Evolutionary conservation across 176 grass and related monocot genomes (phyloP).

Genomic region (Juncus inflexus): DNA sequence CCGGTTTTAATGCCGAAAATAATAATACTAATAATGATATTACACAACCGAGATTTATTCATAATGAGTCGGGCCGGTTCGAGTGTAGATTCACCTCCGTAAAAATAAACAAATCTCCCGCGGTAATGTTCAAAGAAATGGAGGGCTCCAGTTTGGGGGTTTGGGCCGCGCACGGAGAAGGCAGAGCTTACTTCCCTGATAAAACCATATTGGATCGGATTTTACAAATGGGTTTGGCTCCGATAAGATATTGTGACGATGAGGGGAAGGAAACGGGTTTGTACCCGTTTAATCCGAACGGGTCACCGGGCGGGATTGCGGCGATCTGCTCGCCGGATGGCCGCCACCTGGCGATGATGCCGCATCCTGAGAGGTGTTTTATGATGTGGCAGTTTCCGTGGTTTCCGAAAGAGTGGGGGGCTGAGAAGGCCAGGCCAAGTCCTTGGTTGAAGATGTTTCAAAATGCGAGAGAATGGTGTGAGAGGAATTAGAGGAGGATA

Average conservation of each 20-base stretch:
- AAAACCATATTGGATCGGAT: constrained; percentile 42
- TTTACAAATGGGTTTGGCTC: constrained; percentile 57
- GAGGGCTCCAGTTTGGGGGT: constrained; percentile 74
- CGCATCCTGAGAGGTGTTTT: constrained; percentile 87
- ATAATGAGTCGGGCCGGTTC: constrained; percentile 84
- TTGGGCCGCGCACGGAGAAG: constrained; percentile 81
- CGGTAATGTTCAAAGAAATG: constrained; percentile 94
- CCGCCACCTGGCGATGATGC: constrained; percentile 92
- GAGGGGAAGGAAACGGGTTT: constrained; percentile 54
- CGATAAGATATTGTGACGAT: constrained; percentile 71
- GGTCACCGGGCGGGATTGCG: constrained; percentile 77
- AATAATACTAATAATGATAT: constrained; percentile 56
- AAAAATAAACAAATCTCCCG: constrained; percentile 49
- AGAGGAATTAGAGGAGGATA: neutral
- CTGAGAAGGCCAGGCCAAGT: constrained; percentile 69
- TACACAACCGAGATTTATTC: constrained; percentile 89
- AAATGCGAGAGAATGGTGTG: constrained; percentile 78
- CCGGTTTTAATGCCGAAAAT: constrained; percentile 49
- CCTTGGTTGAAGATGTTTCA: constrained; percentile 91
- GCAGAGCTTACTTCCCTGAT: constrained; percentile 78
- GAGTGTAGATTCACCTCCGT: constrained; percentile 82
- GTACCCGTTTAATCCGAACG: constrained; percentile 96
- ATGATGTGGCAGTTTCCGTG: constrained; percentile 99
- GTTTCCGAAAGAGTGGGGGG: constrained; percentile 82
- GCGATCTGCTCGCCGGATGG: constrained; percentile 85